Evolutionary conservation across 2,329 filamentous ascomycete species (phyloP).

Genomic region (Zymoseptoria brevis): DNA sequence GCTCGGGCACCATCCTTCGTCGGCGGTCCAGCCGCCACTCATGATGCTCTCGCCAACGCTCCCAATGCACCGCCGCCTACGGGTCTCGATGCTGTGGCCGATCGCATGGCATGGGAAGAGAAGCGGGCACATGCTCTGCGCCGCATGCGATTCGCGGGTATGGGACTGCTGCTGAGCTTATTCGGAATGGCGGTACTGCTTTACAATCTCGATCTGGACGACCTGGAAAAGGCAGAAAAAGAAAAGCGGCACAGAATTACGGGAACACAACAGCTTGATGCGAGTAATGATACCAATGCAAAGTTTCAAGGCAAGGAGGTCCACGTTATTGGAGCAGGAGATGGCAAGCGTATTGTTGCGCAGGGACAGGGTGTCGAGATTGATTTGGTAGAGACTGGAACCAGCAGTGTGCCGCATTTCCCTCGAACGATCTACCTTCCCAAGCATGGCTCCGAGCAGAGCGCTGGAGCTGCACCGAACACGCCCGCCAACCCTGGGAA

Average conservation of each 20-base stretch:
- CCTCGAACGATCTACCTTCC: constrained; percentile 63
- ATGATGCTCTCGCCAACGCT: constrained; percentile 4
- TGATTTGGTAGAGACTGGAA: constrained; percentile 73
- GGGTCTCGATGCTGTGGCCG: constrained; percentile 21
- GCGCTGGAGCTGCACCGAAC: constrained; percentile 21
- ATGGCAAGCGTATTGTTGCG: constrained; percentile 42
- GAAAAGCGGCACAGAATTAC: constrained; percentile 12
- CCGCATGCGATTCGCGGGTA: constrained; percentile 31
- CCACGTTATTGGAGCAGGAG: constrained; percentile 55
- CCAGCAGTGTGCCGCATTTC: constrained; percentile 70
- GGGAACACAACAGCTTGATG: constrained; percentile 26
- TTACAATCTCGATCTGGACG: constrained; percentile 29
- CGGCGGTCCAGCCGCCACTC: constrained; percentile 3
- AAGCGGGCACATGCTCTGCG: constrained; percentile 25
- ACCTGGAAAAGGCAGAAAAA: constrained; percentile 22
- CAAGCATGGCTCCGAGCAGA: constrained; percentile 20
- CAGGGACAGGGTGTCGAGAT: constrained; percentile 46
- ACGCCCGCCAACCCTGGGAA: constrained; percentile 27
- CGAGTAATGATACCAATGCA: constrained; percentile 27
- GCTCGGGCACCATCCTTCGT: constrained; percentile 18
- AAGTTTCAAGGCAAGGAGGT: constrained; percentile 49
- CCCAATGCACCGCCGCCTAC: constrained; percentile 7
- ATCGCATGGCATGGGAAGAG: constrained; percentile 21
- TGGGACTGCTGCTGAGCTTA: constrained; percentile 29
- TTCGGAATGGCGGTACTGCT: constrained; percentile 23